Base-by-base conservation (phyloP, 108 stramenopile species). In the Stephanodiscus minutulus region DNA sequence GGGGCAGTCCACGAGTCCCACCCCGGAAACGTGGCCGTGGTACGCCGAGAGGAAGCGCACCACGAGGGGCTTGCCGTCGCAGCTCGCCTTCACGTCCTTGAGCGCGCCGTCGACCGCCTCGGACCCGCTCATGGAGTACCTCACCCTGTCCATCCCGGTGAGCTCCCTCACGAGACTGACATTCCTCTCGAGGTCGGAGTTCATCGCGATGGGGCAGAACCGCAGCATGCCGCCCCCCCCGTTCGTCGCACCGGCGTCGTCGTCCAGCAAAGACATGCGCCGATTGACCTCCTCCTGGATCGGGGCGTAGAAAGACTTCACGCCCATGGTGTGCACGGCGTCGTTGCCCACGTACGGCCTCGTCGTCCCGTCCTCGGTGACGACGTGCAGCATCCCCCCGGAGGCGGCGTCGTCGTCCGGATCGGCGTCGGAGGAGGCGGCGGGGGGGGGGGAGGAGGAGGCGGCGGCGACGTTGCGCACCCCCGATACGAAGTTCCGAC, bases 21-120 rank as follows among this genome's bases (percentile, higher is more conserved):
- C 77, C 28, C 84, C 84, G 1, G 84, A 85, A 7, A 82, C 81
- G 49, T 85, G 84, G 18, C 84, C 84, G 66, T 85, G 84, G 50
- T 85, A 85, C 44, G 84, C 84, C 17, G 81, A 82, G 4, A 39
- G 25, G 69, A 85, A 85, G n/a, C 84, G 77, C 7, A 85, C 84
- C 25, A 85, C 66, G 39, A 79, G 41, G 2, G 81, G 70, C 64
- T 82, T 79, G 17, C 64, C 48, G 44, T 76, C 63, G 59, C 71
- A 77, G 15, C 77, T 74, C 18, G 84, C 76, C 29, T 55, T 66
- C 10, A 85, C 47, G 52, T 85, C 84, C 69, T 85, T 85, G 37
- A 85, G 56, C 10, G 84, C 84, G 15, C 77, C 81, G 54, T 85
- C 84, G 7, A 85, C 68, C 8, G 84, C 84, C 66, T 84, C 83